A percentile compares a stretch with the other conserved stretches of the same genome.
Evolutionary conservation across 495 filamentous ascomycete genomes (phyloP).

Genomic region (Physcia stellaris): DNA sequence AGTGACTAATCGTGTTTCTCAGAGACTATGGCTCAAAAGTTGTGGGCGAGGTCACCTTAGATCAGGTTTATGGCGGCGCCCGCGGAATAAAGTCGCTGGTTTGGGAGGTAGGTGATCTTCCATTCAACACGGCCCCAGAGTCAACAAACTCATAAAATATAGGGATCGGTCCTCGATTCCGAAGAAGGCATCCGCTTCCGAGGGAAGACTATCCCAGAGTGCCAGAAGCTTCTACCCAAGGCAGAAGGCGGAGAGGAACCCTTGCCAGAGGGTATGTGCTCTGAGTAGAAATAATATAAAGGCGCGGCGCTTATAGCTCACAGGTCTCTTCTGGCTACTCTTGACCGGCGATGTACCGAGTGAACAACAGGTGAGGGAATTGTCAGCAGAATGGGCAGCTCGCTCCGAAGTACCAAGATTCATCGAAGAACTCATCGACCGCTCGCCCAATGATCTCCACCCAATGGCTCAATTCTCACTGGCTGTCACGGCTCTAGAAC

Average conservation of each 20-base stretch:
- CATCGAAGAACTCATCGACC: conserved; percentile 97
- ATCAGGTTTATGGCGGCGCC: conserved; percentile 98
- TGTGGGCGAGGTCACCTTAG: conserved; percentile 93
- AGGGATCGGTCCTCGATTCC: conserved; percentile 91
- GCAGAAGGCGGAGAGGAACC: conserved; percentile 92
- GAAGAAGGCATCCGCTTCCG: conserved; percentile 99
- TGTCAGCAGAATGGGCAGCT: conserved; percentile 97
- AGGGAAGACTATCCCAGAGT: conserved; percentile 96
- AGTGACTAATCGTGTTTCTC: not conserved
- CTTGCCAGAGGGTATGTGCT: conserved; percentile 67
- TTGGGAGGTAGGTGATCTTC: conserved; percentile 58
- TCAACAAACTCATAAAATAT: conserved; percentile 1
- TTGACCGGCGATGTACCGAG: conserved; percentile 92
- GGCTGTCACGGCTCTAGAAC: conserved; percentile 94
- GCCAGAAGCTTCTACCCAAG: conserved; percentile 92
- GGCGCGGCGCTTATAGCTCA: conserved; percentile 13
- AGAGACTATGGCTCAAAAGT: conserved; percentile 92
- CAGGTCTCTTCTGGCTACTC: conserved; percentile 97
- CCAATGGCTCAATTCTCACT: conserved; percentile 99
- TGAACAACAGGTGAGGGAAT: conserved; percentile 92
- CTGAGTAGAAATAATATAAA: not conserved
- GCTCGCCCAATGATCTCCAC: conserved; percentile 95
- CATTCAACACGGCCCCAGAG: not conserved
- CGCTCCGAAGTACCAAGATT: conserved; percentile 93
- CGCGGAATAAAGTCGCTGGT: conserved; percentile 97